Evolutionary conservation across 768 basidiomycete genomes (phyloP), one percentile per base, ranked within the genome.

Genomic region (Austroboletus eburneus): DNA sequence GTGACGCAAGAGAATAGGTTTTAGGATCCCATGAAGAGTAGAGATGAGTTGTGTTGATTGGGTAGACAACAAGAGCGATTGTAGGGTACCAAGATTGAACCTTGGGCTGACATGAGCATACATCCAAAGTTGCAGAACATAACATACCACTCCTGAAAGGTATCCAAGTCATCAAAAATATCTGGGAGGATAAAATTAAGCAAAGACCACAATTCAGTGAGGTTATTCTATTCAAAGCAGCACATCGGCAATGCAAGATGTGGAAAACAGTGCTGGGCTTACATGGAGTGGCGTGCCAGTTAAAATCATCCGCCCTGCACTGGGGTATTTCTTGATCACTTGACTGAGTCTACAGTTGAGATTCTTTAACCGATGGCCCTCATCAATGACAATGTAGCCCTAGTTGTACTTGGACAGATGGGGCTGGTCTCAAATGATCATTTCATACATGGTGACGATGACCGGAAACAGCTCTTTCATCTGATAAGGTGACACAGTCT

Each of bases 221-320:
- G 76, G 59, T 97, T 98, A 67, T 99, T 98, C 90, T 99, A 61
- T n/a, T n/a, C n/a, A n/a, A 39, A 29, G 8, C 29, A 13, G 29
- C 13, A 7, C 7, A 13, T 13, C 13, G 29, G 29, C 29, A 29
- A n/a, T n/a, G n/a, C n/a, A n/a, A n/a, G n/a, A n/a, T n/a, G n/a
- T 13, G 29, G 13, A 29, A 29, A 29, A 29, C 29, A 29, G 47
- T 24, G 32, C 7, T 33, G 17, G 13, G 67, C 83, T 46, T 50
- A 93, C 94, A 67, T 98, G 94, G 30, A 99, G 69, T 8, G 96
- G 96, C 16, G 96, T 99, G 24, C 96, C 96, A 1, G 94, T 98
- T 51, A 99, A 68, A 48, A 99, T 87, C 80, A 97, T 87, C 39
- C 96, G 73, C 34, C 91, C 90, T 0, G 87, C 91, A 44, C 83